A percentile compares a stretch with the other conserved stretches of the same genome.
Conservation (phyloP, 2,329 filamentous ascomycete genomes). For the Blastomyces silverae region DNA sequence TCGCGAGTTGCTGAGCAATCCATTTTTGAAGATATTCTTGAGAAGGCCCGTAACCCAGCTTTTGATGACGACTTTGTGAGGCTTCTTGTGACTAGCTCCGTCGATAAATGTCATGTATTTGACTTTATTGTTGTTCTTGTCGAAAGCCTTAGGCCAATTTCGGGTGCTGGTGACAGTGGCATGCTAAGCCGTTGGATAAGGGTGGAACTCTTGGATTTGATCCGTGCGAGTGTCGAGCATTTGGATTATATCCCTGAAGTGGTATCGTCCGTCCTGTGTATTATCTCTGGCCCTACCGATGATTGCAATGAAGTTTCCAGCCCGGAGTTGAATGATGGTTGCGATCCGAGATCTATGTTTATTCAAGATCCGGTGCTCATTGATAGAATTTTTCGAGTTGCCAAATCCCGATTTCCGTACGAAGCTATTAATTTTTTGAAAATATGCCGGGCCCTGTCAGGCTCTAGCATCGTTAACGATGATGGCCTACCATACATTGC, state of each 20-base stretch:
- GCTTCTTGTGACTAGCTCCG: slow-evolving; percentile 43
- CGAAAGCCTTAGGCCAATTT: slow-evolving; percentile 41
- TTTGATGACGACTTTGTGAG: slow-evolving; percentile 44
- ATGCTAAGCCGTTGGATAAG: slow-evolving; percentile 59
- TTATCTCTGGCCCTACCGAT: slow-evolving; percentile 48
- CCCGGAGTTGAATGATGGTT: slow-evolving; percentile 22
- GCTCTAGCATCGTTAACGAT: slow-evolving; percentile 39
- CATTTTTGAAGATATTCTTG: slow-evolving; percentile 45
- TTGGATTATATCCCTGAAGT: slow-evolving; percentile 68
- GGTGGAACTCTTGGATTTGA: slow-evolving; percentile 59
- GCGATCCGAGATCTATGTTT: slow-evolving; percentile 46
- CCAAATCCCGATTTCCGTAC: slow-evolving; percentile 73
- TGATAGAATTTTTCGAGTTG: slow-evolving; percentile 56
- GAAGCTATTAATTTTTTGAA: slow-evolving; percentile 73
- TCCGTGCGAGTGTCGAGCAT: slow-evolving; percentile 59
- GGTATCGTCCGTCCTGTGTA: slow-evolving; percentile 57
- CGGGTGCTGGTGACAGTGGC: slow-evolving; percentile 44
- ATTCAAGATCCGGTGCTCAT: slow-evolving; percentile 53
- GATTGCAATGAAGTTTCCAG: slow-evolving; percentile 22
- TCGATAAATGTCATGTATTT: slow-evolving; percentile 45
- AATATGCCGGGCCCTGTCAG: slow-evolving; percentile 59
- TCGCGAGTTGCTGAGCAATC: slow-evolving; percentile 33
- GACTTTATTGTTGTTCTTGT: slow-evolving; percentile 43
- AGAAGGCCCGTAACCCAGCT: slow-evolving; percentile 37
- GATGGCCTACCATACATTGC: slow-evolving; percentile 51